Conservation (phyloP, 352 stramenopile genomes). For the Phytopythium oedochilum region DNA sequence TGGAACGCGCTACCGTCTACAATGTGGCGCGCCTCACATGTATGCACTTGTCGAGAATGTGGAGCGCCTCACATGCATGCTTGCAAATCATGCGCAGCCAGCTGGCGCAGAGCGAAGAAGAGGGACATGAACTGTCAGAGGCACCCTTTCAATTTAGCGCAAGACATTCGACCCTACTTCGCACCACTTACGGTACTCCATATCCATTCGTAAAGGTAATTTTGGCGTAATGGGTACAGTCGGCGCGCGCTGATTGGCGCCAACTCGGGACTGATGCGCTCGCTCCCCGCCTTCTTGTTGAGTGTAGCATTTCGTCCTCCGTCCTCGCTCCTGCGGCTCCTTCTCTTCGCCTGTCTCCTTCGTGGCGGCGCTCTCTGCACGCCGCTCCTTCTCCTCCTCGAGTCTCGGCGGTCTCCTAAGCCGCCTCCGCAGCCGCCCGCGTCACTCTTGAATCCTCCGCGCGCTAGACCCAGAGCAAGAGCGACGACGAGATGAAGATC, state of each 20-base stretch:
- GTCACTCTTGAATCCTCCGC: conserved; percentile 25
- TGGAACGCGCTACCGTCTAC: neutral
- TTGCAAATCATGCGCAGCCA: neutral
- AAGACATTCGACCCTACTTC: too few relatives aligned
- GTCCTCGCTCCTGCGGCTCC: neutral
- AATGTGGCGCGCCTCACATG: neutral
- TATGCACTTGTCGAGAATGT: too few relatives aligned
- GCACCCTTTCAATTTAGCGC: too few relatives aligned
- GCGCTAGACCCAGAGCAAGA: neutral
- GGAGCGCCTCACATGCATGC: neutral
- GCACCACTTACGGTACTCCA: neutral
- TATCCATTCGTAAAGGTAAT: neutral
- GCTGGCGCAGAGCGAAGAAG: neutral
- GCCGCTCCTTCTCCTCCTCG: neutral
- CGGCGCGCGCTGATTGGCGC: conserved; percentile 2
- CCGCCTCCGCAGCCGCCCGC: too few relatives aligned
- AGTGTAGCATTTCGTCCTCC: conserved; percentile 1
- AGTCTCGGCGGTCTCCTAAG: too few relatives aligned
- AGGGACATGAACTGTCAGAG: too few relatives aligned
- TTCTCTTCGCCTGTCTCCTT: neutral
- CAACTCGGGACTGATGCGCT: conserved; percentile 1
- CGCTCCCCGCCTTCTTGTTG: neutral
- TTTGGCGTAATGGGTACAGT: neutral
- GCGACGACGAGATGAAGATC: conserved; percentile 28
- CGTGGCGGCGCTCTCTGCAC: neutral